Evolutionary conservation across 192 early-diverging fungal species (phyloP), one percentile per base, ranked within the genome.

Genomic region (Rhizophagus clarus): DNA sequence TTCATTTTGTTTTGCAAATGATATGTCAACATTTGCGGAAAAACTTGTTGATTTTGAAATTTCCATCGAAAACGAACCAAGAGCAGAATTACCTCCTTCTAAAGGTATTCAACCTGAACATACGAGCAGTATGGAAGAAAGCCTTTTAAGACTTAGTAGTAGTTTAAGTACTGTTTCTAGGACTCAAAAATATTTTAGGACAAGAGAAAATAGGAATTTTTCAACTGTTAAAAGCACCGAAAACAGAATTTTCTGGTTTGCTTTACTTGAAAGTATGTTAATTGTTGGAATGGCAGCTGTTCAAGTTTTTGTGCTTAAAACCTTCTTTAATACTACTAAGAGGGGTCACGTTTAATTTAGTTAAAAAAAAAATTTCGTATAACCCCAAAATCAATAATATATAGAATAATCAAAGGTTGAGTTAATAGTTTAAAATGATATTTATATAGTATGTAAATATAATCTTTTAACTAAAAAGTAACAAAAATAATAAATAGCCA

Each of bases 21-120:
- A 90, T 49, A 93, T 97, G 90, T 94, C 96, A 31, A 95, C 96
- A 14, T 97, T 96, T 89, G 92, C 94, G 17, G 96, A 98, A 82
- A 99, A 99, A 82, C 85, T 92, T 10, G 89, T 99, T 37, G 98
- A 99, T 83, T 97, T 99, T 85, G 98, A 99, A 80, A 94, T 99
- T 76, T 89, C 91, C 1, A 88, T 97, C 20, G 96, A 99, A 84
- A 90, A 97, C 85, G 96, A 98, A 87, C 86, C 85, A 32, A 91
- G 93, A 31, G 76, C 76, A 22, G 76, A 78, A 78, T 49, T 78
- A 68, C 76, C 76, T 17, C 80, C 86, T 17, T 76, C 83, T 8
- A 81, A 84, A 51, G 81, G 74, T 8, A 73, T 72, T 7, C 77
- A 73, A 20, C 81, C 82, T 31, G 85, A 87, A 37, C 84, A 88